A percentile compares a stretch with the other conserved stretches of the same genome.
Evolutionary conservation across 192 early-diverging fungal genomes (phyloP).

Genomic region (Coemansia furcata): DNA sequence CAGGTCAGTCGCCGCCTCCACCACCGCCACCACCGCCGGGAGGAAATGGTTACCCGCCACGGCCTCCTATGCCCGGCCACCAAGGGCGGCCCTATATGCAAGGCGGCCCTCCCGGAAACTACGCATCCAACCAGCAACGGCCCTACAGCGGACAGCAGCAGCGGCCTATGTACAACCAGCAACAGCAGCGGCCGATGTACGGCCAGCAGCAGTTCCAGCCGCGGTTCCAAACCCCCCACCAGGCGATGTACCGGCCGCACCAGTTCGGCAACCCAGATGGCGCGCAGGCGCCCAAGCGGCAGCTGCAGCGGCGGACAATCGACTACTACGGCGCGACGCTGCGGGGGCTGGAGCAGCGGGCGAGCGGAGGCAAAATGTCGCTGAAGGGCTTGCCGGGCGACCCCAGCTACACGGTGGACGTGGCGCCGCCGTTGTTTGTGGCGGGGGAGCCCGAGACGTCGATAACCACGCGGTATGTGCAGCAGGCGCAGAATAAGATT

Average conservation of each 20-base stretch:
- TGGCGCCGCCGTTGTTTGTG: slow-evolving; percentile 58
- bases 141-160: slow-evolving; percentile 1
- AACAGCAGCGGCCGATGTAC: slow-evolving; percentile 14
- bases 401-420: slow-evolving; percentile 48
- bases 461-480: slow-evolving; percentile 36
- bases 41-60: background rate
- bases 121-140: slow-evolving; percentile 10
- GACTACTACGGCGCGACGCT: slow-evolving; percentile 87
- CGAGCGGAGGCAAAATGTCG: slow-evolving; percentile 11
- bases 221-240: slow-evolving; percentile 11
- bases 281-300: slow-evolving; percentile 77
- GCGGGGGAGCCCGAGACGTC: slow-evolving; percentile 39
- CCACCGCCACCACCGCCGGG: slow-evolving; percentile 4
- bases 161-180: background rate
- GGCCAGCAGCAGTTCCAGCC: slow-evolving; percentile 24
- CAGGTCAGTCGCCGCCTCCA: slow-evolving; percentile 18
- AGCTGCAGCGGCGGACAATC: slow-evolving; percentile 89
- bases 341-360: slow-evolving; percentile 60
- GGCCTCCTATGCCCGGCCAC: slow-evolving; percentile 2
- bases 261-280: slow-evolving; percentile 6
- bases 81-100: slow-evolving; percentile 19
- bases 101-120: slow-evolving; percentile 3
- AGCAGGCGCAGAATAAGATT: slow-evolving; percentile 79
- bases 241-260: background rate
- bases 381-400: slow-evolving; percentile 29